phyloP scores from a whole-genome alignment of 305 asterid species.

The Stenogyne calaminthoides region DNA sequence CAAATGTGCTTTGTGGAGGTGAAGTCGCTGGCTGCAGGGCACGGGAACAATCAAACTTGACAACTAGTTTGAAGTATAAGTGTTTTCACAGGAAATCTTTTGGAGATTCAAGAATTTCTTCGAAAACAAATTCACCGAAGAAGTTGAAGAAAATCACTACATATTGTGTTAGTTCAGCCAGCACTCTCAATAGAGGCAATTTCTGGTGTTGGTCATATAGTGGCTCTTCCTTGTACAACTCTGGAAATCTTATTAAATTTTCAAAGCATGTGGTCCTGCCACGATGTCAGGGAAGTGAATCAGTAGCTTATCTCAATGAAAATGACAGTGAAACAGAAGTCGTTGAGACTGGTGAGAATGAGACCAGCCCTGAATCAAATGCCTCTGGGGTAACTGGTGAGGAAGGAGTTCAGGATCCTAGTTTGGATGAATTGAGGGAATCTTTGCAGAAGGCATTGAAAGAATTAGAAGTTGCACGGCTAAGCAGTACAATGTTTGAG shows the following conservation, averaged over 20 bases:
- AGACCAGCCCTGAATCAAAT: constrained; percentile 43
- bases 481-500: constrained; percentile 80
- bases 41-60: constrained; percentile 28
- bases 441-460: constrained; percentile 74
- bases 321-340: constrained; percentile 58
- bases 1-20: constrained; percentile 47
- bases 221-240: constrained; percentile 34
- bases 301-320: constrained; percentile 70
- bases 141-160: constrained; percentile 42
- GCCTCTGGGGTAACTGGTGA: constrained; percentile 41
- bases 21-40: constrained; percentile 40
- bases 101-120: constrained; percentile 36
- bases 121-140: constrained; percentile 29
- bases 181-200: constrained; percentile 35
- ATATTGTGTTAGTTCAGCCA: constrained; percentile 29
- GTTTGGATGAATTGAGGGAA: constrained; percentile 78
- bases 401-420: constrained; percentile 52
- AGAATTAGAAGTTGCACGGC: constrained; percentile 77
- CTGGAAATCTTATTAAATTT: constrained; percentile 36
- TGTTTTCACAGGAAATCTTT: constrained; percentile 30
- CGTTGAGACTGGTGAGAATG: constrained; percentile 43
- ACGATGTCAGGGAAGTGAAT: constrained; percentile 83
- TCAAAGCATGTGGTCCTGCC: constrained; percentile 40
- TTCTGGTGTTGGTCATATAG: constrained; percentile 31
- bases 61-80: constrained; percentile 32